Percentiles rank a stretch among this genome's conserved stretches.
Evolutionary conservation across 768 basidiomycete species (phyloP).

Genomic region (Pulveroboletus sp.): DNA sequence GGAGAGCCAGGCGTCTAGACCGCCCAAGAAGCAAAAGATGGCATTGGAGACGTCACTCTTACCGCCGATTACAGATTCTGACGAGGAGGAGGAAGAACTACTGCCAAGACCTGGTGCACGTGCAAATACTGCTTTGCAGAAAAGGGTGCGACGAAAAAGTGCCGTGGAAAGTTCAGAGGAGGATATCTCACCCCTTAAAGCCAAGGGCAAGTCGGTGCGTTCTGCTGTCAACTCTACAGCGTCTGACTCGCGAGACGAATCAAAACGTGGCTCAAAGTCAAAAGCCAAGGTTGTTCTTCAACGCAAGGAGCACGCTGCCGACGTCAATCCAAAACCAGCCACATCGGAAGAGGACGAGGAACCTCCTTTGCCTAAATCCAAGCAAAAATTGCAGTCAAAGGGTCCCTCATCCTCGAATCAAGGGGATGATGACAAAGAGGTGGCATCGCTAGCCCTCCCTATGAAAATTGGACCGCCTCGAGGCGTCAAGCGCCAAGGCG

Average conservation of each 20-base stretch:
- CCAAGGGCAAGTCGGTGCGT: not conserved
- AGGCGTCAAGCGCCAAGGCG: constrained; percentile 12
- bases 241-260: not conserved
- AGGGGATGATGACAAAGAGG: constrained; percentile 1
- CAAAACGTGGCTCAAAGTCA: not conserved
- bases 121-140: not conserved
- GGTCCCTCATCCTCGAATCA: not conserved
- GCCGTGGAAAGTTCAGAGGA: constrained; percentile 1
- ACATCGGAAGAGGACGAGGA: constrained; percentile 3
- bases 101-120: not conserved
- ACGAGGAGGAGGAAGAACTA: constrained; percentile 1
- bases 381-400: not conserved
- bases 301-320: not conserved
- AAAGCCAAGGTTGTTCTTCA: not conserved
- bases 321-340: not conserved
- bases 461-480: constrained; percentile 28
- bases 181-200: not conserved
- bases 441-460: not conserved
- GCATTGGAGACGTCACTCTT: constrained; percentile 6
- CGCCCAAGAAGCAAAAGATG: constrained; percentile 20
- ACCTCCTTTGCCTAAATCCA: not conserved
- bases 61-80: constrained; percentile 9
- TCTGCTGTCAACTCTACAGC: not conserved
- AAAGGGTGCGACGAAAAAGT: not conserved
- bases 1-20: constrained; percentile 2